Percentiles rank a stretch among this genome's conserved stretches.
phyloP scores from a whole-genome alignment of 2,329 filamentous ascomycete genomes.

The Sclerotinia nivalis region DNA sequence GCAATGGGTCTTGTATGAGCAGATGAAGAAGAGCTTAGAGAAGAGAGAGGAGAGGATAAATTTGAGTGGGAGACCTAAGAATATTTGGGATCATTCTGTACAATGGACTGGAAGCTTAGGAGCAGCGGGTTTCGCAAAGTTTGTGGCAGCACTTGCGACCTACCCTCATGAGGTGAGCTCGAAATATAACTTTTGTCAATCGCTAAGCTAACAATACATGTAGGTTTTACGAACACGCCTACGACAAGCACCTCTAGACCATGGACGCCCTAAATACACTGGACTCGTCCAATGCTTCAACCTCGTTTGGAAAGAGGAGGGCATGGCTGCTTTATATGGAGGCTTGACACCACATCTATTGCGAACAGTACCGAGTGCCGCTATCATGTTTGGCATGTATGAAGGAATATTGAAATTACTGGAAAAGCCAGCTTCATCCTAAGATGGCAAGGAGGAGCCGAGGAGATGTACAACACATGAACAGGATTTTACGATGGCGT shows the following conservation, averaged over 20 bases:
- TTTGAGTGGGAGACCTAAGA: slow-evolving; percentile 62
- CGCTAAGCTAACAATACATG: slow-evolving; percentile 20
- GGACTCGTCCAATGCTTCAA: slow-evolving; percentile 87
- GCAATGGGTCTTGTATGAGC: slow-evolving; percentile 94
- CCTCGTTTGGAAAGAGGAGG: slow-evolving; percentile 85
- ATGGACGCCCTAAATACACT: slow-evolving; percentile 78
- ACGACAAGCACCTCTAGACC: slow-evolving; percentile 75
- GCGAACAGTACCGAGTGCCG: slow-evolving; percentile 85
- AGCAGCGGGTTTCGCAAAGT: slow-evolving; percentile 81
- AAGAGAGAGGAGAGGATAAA: slow-evolving; percentile 60
- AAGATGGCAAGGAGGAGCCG: background rate
- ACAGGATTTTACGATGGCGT: slow-evolving; percentile 29
- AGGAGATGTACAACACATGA: slow-evolving; percentile 18
- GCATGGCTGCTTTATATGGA: slow-evolving; percentile 81
- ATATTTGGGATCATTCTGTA: slow-evolving; percentile 71
- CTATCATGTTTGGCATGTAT: slow-evolving; percentile 94
- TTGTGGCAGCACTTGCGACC: slow-evolving; percentile 78
- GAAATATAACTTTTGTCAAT: background rate
- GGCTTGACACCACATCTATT: slow-evolving; percentile 90
- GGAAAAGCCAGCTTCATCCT: slow-evolving; percentile 35
- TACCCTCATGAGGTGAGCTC: slow-evolving; percentile 83
- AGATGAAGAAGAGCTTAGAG: slow-evolving; percentile 76
- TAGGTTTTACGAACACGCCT: slow-evolving; percentile 80
- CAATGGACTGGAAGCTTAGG: slow-evolving; percentile 77
- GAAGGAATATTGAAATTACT: slow-evolving; percentile 43